These are phyloP conservation scores for Auriscalpium orientale DNA, from an alignment of 768 basidiomycete species.

Conservation along the genomic window DNA sequence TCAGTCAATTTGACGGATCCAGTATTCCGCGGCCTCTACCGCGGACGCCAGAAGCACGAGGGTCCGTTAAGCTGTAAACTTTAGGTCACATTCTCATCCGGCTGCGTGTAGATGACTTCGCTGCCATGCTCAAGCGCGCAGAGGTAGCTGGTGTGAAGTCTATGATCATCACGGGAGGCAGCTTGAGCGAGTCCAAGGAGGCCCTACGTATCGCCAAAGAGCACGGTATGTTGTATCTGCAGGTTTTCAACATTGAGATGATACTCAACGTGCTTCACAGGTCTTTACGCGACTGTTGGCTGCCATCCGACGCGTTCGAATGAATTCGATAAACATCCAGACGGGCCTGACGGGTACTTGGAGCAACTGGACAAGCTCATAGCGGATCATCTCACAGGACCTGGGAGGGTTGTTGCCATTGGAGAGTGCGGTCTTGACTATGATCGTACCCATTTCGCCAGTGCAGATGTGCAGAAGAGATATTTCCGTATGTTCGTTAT, in stretches of 20 bases:
- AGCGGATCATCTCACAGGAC: conserved; percentile 36
- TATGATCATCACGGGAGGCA: conserved; percentile 75
- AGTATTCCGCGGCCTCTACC: conserved; percentile 30
- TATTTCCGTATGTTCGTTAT: conserved; percentile 48
- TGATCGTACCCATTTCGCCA: conserved; percentile 62
- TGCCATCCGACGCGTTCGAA: conserved; percentile 71
- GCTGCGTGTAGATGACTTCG: conserved; percentile 48
- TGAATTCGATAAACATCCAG: conserved; percentile 54
- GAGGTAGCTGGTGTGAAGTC: conserved; percentile 52
- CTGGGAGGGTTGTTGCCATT: conserved; percentile 58
- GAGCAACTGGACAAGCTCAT: conserved; percentile 50
- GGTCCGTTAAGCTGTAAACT: conserved; percentile 8
- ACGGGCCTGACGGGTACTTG: conserved; percentile 56
- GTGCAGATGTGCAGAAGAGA: conserved; percentile 48
- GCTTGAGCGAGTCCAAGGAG: conserved; percentile 50
- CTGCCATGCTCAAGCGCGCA: conserved; percentile 48
- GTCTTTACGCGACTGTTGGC: conserved; percentile 66
- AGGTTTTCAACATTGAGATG: not conserved
- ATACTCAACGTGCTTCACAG: conserved; percentile 24
- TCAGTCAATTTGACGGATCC: conserved; percentile 33
- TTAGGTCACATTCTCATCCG: not conserved
- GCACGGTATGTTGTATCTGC: conserved; percentile 31
- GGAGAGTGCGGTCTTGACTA: conserved; percentile 85
- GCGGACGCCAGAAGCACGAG: conserved; percentile 29
- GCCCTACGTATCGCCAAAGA: conserved; percentile 56